phyloP scores from a whole-genome alignment of 2,329 filamentous ascomycete species.

The Sclerotinia nivalis region DNA sequence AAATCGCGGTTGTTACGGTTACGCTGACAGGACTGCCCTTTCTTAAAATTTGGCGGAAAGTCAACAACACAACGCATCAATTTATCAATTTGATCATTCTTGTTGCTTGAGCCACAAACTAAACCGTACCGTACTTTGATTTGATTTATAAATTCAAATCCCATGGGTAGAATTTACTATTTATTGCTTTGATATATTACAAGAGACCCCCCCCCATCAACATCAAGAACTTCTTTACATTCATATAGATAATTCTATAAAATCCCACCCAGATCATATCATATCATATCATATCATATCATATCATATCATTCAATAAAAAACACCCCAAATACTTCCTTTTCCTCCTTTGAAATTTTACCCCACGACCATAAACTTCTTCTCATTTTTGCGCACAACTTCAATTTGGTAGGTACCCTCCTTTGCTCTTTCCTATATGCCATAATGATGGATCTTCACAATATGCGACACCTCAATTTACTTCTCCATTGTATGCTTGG shows the following conservation, averaged over 20 bases:
- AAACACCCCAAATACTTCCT: neutral
- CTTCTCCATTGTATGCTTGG: constrained; percentile 23
- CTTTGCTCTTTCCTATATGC: constrained; percentile 17
- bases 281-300: neutral
- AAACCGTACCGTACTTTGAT: neutral
- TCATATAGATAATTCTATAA: neutral
- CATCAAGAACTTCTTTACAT: neutral
- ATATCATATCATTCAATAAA: neutral
- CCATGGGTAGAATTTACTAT: neutral
- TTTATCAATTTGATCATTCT: neutral
- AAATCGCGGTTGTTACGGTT: constrained; percentile 18
- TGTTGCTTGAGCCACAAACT: constrained; percentile 10
- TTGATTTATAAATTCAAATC: neutral
- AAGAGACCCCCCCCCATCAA: neutral
- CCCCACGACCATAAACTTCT: constrained; percentile 23
- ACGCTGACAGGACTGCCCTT: neutral
- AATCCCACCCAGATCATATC: neutral
- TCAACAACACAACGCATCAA: constrained; percentile 23
- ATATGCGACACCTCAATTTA: constrained; percentile 26
- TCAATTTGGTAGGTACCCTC: constrained; percentile 12
- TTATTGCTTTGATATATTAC: neutral
- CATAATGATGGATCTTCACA: neutral
- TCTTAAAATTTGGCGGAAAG: constrained; percentile 1
- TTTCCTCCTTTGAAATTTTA: neutral
- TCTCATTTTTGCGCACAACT: constrained; percentile 16